These are phyloP conservation scores for Volvox carteri DNA, from an alignment of 163 green algal genomes.

Conservation along the genomic window DNA sequence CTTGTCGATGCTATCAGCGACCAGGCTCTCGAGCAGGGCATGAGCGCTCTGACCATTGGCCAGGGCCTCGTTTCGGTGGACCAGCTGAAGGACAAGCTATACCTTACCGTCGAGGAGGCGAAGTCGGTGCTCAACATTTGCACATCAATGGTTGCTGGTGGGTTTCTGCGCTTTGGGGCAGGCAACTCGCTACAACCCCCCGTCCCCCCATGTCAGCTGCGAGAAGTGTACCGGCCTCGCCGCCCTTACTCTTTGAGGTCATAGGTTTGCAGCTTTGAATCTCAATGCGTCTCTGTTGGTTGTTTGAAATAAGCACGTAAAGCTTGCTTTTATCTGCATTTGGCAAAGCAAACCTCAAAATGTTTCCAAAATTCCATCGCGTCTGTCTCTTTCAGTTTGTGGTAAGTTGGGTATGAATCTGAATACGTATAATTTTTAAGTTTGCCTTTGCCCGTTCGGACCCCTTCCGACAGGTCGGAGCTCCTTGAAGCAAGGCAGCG, in stretches of 20 bases:
- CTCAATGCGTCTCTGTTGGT: too few relatives aligned
- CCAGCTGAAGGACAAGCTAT: slow-evolving; percentile 43
- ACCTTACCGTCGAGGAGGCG: slow-evolving; percentile 27
- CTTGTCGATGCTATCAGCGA: slow-evolving; percentile 35
- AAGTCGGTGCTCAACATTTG: slow-evolving; percentile 1
- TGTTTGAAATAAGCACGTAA: neutral
- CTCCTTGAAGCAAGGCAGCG: neutral
- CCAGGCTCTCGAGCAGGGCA: neutral
- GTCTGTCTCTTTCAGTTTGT: too few relatives aligned
- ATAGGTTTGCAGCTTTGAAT: too few relatives aligned
- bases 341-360: too few relatives aligned
- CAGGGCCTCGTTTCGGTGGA: neutral
- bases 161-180: neutral
- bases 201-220: neutral
- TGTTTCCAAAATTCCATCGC: too few relatives aligned
- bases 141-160: slow-evolving; percentile 22
- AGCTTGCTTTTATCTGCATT: too few relatives aligned
- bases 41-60: slow-evolving; percentile 2
- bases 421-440: too few relatives aligned
- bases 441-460: neutral
- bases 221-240: neutral
- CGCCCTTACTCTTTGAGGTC: neutral
- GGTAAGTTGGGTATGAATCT: too few relatives aligned
- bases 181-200: slow-evolving; percentile 22
- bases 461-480: neutral